Evolutionary conservation across 257 asterid genomes (phyloP), one percentile per base, ranked within the genome.

Genomic region (Capsicum chinense): DNA sequence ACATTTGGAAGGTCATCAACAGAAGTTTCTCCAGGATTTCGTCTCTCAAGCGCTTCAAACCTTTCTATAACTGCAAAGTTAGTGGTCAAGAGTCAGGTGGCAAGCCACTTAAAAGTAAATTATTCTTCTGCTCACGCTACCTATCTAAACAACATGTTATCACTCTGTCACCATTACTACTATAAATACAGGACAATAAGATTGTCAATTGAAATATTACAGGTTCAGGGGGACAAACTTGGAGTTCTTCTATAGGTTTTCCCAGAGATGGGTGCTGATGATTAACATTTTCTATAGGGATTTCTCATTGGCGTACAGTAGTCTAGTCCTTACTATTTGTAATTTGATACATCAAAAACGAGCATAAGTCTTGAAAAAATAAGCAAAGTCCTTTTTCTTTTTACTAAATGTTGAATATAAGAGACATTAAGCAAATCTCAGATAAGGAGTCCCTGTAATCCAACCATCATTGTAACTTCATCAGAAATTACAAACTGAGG

Each of bases 31-130:
- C 98, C 97, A 84, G 97, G 92, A 78, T 63, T 85, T 82, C 92
- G 92, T 64, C 91, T 91, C 87, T 93, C 94, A 81, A 76, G 89
- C 86, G 91, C 97, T 90, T 97, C 99, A 89, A 91, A 93, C 89
- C 89, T 93, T 89, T 96, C 98, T 64, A 97, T 80, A 78, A 97
- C 99, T 97, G 92, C 80, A 83, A 83, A 83, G 80, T 48, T 66
- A 0, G 39, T 67, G 21, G 63, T 54, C 80, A 14, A 39, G 78
- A 47, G 70, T 64, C 66, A 17, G 26, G 58, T 35, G 62, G 78
- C 73, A 87, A 64, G 80, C 16, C 80, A 81, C 81, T 21, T 74
- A 21, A 52, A 52, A 50, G 78, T 5, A 19, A 74, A 74, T 6
- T 19, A 74, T 74, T 48, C 39, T 16, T 47, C 42, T 3, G 13